Evolutionary conservation across 208 protist species (phyloP), one percentile per base, ranked within the genome.

Genomic region (Crithidia thermophila): DNA sequence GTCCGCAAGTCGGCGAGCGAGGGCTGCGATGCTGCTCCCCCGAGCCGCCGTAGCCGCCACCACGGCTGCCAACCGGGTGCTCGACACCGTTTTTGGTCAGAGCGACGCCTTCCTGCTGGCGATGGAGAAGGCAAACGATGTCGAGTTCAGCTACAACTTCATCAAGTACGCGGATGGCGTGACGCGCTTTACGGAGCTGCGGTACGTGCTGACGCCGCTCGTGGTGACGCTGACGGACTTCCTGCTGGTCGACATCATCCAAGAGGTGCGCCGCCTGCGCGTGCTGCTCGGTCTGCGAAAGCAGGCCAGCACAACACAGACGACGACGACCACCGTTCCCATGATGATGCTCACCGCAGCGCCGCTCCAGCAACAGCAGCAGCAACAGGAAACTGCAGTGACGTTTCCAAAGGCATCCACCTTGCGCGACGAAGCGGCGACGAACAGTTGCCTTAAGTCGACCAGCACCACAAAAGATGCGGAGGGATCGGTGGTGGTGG

Each of bases 111-210:
- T 68, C 62, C 61, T 67, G 25, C 53, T 57, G 0, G 34, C 55
- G 11, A 68, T 75, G 68, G 60, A 75, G 52, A 75, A 75, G 53
- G 20, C 16, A 28, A 75, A 68, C 37, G 68, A 75, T 28, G 34
- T 75, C 52, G 68, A 75, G 53, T 18, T 75, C 13, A 64, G 60
- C 60, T 75, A 75, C 62, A 79, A 67, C 52, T 59, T 77, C 27
- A 79, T 88, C 50, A 70, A 82, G 67, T 90, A 79, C 53, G 68
- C 84, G 4, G 85, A 88, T 51, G 88, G 85, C 28, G 75, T 87
- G 49, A 68, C 63, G 11, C 85, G 85, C 27, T 56, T 90, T 14
- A 89, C 77, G 36, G 83, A 91, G 47, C 75, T 86, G 43, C 71
- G 62, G n/a, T 75, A 25, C 34, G 70, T 34, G 4, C 28, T 92